Evolutionary conservation across 352 stramenopile genomes (phyloP).

Genomic region (Thraustochytrium striatum): DNA sequence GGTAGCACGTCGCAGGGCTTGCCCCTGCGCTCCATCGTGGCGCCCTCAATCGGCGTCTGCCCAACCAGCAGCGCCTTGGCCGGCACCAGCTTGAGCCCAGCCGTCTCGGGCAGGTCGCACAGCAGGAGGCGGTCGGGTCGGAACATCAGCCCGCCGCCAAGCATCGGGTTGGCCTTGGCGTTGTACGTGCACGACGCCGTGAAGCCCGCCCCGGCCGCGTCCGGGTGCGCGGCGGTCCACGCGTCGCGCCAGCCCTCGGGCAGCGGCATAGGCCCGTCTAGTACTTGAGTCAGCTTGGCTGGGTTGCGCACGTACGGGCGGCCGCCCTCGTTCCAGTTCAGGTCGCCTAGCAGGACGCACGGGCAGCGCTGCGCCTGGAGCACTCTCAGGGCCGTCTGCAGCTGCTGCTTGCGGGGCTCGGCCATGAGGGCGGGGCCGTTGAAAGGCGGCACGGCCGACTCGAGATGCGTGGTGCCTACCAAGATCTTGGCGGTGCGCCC

Average conservation of each 20-base stretch:
- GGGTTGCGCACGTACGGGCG: slow-evolving; percentile 7
- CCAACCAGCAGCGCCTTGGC: background rate
- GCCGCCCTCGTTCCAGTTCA: slow-evolving; percentile 40
- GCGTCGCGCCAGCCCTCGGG: background rate
- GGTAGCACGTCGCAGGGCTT: background rate
- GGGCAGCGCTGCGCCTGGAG: background rate
- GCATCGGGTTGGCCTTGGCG: slow-evolving; percentile 8
- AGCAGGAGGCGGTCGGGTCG: slow-evolving; percentile 5
- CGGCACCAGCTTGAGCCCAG: background rate
- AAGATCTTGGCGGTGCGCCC: background rate
- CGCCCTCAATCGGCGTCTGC: background rate
- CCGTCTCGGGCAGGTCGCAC: background rate
- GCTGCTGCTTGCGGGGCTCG: background rate
- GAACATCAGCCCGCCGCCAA: background rate
- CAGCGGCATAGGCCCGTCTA: slow-evolving; percentile 13
- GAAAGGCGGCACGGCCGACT: slow-evolving; percentile 22
- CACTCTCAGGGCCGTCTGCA: background rate
- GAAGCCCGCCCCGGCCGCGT: background rate
- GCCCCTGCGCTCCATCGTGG: background rate
- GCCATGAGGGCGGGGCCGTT: background rate
- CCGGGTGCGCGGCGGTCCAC: background rate
- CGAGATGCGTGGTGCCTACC: slow-evolving; percentile 39
- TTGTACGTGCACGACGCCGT: slow-evolving; percentile 30
- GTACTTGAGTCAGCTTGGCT: slow-evolving; percentile 1
- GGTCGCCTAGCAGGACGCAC: slow-evolving; percentile 22